Evolutionary conservation across 257 asterid genomes (phyloP), one percentile per base, ranked within the genome.

Genomic region (Coffea eugenioides): DNA sequence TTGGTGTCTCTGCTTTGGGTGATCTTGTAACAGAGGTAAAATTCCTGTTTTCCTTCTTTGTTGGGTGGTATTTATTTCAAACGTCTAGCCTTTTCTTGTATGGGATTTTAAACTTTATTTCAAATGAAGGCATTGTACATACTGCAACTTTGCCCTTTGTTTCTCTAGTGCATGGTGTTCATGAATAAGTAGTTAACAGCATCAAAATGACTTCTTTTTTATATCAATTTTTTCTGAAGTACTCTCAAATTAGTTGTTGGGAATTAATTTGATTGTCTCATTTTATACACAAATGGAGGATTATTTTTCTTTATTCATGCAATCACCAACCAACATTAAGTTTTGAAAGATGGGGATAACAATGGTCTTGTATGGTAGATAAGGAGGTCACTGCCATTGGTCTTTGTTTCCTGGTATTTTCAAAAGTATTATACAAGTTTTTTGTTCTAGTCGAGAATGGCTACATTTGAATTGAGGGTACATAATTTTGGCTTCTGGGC

Each of bases 21-120:
- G 98, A 93, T 90, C 95, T 95, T 75, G 85, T 95, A 73, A 90
- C 88, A 85, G 99, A 93, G 97, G 99, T 93, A 87, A 80, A 45
- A 57, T 20, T 64, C 6, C 62, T 45, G 34, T 64, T 62, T 66
- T 68, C 12, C 69, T 49, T 31, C 64, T 61, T 62, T 70, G 16
- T n/a, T 69, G 6, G 41, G 51, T 76, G 48, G 21, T 62, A 45
- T 18, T 23, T 45, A 25, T 25, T 45, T 27, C 57, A 71, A 45
- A 36, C 20, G 21, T 68, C 72, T 62, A 9, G 4, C 6, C 15
- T 39, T 18, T 27, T 43, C 57, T n/a, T 66, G 21, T 14, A n/a
- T 54, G 23, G 52, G 11, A 78, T 68, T 23, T 5, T 77, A 27
- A n/a, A 27, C 61, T 48, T 69, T 43, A 51, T 65, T 41, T 54